phyloP scores from a whole-genome alignment of 2,329 filamentous ascomycete genomes.

The Alternaria sp. region DNA sequence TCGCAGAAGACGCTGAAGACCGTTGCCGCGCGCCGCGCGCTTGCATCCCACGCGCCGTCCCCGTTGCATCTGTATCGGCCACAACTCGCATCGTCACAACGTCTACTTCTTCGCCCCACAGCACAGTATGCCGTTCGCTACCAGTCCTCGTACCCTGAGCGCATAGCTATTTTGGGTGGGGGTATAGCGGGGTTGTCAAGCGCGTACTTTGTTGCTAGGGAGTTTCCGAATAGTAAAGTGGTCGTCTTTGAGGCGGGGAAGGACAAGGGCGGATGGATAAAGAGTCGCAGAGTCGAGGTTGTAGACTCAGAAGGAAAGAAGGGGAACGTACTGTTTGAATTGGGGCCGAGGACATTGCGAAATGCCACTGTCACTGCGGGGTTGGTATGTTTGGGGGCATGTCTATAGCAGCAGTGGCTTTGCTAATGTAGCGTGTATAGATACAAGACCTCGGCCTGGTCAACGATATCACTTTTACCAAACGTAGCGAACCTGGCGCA shows the following conservation, averaged over 20 bases:
- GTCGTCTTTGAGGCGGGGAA: constrained; percentile 79
- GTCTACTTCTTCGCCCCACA: constrained; percentile 9
- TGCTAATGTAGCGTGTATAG: constrained; percentile 52
- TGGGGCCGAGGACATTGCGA: constrained; percentile 80
- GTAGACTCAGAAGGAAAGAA: constrained; percentile 58
- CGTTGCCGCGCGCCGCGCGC: constrained; percentile 29
- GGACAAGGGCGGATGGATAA: constrained; percentile 83
- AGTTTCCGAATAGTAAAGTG: constrained; percentile 73
- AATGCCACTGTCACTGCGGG: constrained; percentile 74
- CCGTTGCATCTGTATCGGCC: constrained; percentile 13
- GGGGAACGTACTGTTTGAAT: constrained; percentile 74
- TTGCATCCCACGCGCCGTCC: constrained; percentile 29
- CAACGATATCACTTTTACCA: constrained; percentile 65
- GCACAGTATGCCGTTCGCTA: constrained; percentile 27
- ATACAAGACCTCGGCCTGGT: constrained; percentile 65
- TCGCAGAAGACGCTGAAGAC: constrained; percentile 44
- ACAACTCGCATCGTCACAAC: constrained; percentile 30
- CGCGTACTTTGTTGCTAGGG: constrained; percentile 74
- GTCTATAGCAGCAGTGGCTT: neutral
- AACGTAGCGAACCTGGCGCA: constrained; percentile 61
- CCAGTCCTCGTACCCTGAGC: constrained; percentile 39
- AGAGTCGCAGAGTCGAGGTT: constrained; percentile 69
- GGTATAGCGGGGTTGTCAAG: constrained; percentile 62
- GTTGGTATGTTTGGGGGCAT: constrained; percentile 63
- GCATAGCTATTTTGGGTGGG: constrained; percentile 61